Evolutionary conservation across 768 basidiomycete species (phyloP).

Genomic region (Suillus subluteus): DNA sequence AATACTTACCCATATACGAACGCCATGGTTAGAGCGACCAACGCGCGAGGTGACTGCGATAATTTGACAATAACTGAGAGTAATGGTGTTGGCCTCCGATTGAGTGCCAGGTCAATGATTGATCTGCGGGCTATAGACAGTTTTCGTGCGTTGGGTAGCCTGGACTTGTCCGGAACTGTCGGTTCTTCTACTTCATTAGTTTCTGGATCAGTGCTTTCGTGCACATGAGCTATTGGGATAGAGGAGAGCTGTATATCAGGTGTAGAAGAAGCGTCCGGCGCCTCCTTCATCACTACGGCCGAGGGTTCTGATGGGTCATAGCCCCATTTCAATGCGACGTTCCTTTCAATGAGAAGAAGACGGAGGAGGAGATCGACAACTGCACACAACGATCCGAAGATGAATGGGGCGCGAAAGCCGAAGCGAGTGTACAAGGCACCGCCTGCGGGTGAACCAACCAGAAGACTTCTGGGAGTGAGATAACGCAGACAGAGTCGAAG

Average conservation of each 20-base stretch:
- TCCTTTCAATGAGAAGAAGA: conserved; percentile 59
- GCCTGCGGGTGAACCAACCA: conserved; percentile 61
- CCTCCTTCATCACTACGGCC: background rate
- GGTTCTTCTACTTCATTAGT: background rate
- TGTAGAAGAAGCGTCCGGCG: conserved; percentile 4
- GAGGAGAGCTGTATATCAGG: conserved; percentile 1
- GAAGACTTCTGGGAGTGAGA: conserved; percentile 37
- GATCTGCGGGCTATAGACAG: conserved; percentile 1
- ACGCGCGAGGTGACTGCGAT: conserved; percentile 50
- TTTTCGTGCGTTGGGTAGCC: background rate
- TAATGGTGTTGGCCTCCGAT: conserved; percentile 39
- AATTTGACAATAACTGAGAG: conserved; percentile 46
- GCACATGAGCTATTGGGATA: background rate
- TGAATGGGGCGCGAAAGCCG: conserved; percentile 64
- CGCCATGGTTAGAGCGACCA: conserved; percentile 46
- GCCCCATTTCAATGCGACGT: conserved; percentile 52
- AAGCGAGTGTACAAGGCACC: conserved; percentile 55
- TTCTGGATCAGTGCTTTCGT: background rate
- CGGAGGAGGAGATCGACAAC: conserved; percentile 56
- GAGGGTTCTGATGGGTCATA: conserved; percentile 40
- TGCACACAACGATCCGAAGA: conserved; percentile 52
- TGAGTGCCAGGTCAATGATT: conserved; percentile 15
- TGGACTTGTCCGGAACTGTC: background rate
- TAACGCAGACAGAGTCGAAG: background rate
- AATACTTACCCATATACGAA: conserved; percentile 56